These are phyloP conservation scores for Lipomyces orientalis DNA, from an alignment of 805 yeast genomes.

Conservation along the genomic window DNA sequence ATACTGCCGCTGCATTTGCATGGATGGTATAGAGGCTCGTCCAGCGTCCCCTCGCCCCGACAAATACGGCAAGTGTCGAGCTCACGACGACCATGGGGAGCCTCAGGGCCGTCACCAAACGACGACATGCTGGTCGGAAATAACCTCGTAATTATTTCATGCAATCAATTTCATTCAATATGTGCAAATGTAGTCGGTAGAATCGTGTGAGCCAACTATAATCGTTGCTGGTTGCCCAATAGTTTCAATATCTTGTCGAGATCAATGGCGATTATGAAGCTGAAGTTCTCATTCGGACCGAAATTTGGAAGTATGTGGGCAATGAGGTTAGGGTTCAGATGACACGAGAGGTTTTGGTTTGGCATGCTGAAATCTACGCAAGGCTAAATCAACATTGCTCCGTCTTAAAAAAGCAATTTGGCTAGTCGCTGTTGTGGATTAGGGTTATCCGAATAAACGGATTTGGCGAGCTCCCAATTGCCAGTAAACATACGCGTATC, in stretches of 20 bases:
- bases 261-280: background rate
- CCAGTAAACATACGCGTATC: background rate
- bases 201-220: background rate
- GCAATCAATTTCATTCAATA: background rate
- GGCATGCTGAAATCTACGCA: background rate
- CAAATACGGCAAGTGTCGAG: constrained; percentile 82
- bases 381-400: background rate
- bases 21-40: constrained; percentile 85
- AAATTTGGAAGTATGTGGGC: background rate
- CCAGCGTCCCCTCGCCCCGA: constrained; percentile 82
- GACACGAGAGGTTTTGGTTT: background rate
- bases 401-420: too few relatives aligned
- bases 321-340: background rate
- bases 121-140: constrained; percentile 2
- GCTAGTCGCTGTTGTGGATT: background rate
- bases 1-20: constrained; percentile 95
- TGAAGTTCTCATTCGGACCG: background rate
- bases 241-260: background rate
- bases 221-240: background rate
- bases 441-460: background rate
- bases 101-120: constrained; percentile 1
- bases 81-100: constrained; percentile 15
- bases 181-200: background rate
- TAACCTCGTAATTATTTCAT: background rate
- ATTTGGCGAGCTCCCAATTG: background rate